phyloP scores from a whole-genome alignment of 331 rosid species.

The Stylosanthes scabra region DNA sequence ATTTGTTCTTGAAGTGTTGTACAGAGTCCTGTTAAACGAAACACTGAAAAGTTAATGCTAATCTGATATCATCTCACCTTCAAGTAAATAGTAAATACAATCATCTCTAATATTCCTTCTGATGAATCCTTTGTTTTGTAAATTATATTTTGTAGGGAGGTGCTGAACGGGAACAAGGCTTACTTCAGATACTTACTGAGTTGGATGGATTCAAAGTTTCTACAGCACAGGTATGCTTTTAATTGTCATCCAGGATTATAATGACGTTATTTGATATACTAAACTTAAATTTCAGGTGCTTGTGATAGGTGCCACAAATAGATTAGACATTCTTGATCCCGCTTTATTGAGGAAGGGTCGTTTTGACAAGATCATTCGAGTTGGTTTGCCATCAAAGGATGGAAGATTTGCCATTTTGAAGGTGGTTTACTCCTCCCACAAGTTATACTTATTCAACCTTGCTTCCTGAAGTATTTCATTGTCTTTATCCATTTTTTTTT shows the following conservation, averaged over 20 bases:
- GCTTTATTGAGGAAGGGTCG: constrained; percentile 98
- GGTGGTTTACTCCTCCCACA: constrained; percentile 48
- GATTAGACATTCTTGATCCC: constrained; percentile 98
- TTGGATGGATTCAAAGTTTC: constrained; percentile 98
- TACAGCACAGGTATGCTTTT: constrained; percentile 74
- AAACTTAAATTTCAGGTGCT: constrained; percentile 72
- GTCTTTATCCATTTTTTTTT: constrained; percentile 3
- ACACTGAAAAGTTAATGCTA: too few species aligned
- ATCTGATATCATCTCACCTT: too few species aligned
- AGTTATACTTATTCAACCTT: constrained; percentile 16
- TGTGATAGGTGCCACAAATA: constrained; percentile 97
- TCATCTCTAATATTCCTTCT: constrained; percentile 17
- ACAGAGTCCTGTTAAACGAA: too few species aligned
- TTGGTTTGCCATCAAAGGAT: constrained; percentile 96
- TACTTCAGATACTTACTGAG: constrained; percentile 96
- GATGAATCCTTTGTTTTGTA: constrained; percentile 29
- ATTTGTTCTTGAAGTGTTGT: too few species aligned
- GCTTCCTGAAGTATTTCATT: constrained; percentile 34
- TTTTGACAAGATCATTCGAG: constrained; percentile 97
- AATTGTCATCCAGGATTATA: constrained; percentile 22
- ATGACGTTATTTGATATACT: constrained; percentile 36
- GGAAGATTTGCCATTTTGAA: constrained; percentile 95
- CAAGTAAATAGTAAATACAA: too few species aligned
- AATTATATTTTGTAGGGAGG: constrained; percentile 77
- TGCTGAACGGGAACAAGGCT: constrained; percentile 96